Base-by-base conservation (phyloP, 2,329 filamentous ascomycete genomes). In the Bipolaris oryzae region DNA sequence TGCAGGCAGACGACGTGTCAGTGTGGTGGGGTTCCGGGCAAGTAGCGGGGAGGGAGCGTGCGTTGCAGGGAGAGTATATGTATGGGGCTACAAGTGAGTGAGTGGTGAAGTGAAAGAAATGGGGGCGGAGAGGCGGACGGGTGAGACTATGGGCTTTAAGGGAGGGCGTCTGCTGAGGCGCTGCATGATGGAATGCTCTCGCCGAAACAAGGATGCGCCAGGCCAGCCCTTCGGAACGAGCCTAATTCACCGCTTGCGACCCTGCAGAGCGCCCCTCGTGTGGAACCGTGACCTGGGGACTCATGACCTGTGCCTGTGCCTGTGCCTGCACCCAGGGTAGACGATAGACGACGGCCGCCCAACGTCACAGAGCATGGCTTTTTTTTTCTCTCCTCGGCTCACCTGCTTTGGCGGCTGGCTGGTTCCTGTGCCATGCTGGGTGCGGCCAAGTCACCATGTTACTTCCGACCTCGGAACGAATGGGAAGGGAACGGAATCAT, bases 181-280 rank as follows among this genome's bases (percentile, higher is more conserved):
- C 43, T 58, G 57, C 53, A 61, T 64, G 62, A 64, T 60, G 56
- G 57, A 61, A 60, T 58, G 53, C 63, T 55, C 55, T 66, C 60
- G 65, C 63, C 62, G 62, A 57, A 58, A 50, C 52, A 51, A 66
- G 60, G 58, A 49, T 57, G 49, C 53, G 50, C 50, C 53, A 55
- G 61, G 46, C 61, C 58, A 60, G 34, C 41, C 55, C 33, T 31
- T 62, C 60, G 60, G 62, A 58, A 60, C 51, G 53, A 58, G 56
- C 58, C 53, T 60, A 57, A 56, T 55, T 68, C 64, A 61, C 65
- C 65, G 44, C 47, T 57, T 54, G 50, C 54, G 47, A 51, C 28
- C 54, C 43, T 46, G 53, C 54, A 46, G 34, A 20, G 42, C 45
- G 37, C 44, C 41, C 25, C 47, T 44, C 41, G 15, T 28, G 46